Percentiles rank a stretch among this genome's conserved stretches.
These are phyloP conservation scores for Eucalyptus virginea DNA, from an alignment of 345 rosid genomes.

Conservation along the genomic window DNA sequence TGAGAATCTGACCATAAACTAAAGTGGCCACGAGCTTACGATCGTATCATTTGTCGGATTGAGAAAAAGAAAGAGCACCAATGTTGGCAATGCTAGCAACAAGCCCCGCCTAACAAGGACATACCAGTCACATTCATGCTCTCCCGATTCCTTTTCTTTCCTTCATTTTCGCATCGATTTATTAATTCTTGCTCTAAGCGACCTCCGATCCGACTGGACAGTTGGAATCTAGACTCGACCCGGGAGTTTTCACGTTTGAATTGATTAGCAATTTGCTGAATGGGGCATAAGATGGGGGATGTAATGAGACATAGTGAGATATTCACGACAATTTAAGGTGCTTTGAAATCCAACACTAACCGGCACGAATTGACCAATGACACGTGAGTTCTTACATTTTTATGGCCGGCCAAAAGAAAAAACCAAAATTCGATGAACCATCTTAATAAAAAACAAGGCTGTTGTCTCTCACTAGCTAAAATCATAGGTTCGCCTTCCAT, in stretches of 20 bases:
- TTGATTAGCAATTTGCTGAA: not conserved
- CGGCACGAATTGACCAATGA: not conserved
- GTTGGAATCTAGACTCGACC: not conserved
- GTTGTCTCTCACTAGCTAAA: rapidly evolving
- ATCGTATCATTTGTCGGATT: not conserved
- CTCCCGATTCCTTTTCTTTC: not conserved
- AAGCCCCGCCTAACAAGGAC: not conserved
- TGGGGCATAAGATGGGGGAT: not conserved
- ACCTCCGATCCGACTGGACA: not conserved
- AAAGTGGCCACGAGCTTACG: not conserved
- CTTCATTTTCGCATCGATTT: not conserved
- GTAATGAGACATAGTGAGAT: too few species aligned
- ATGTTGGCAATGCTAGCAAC: not conserved
- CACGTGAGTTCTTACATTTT: rapidly evolving
- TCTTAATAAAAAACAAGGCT: not conserved
- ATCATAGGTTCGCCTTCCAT: not conserved
- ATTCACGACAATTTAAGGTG: not conserved
- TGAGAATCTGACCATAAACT: not conserved
- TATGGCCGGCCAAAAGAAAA: not conserved
- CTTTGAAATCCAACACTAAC: not conserved
- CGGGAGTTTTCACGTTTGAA: not conserved
- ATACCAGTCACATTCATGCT: not conserved
- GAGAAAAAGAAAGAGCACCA: not conserved
- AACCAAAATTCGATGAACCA: rapidly evolving
- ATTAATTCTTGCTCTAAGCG: not conserved